Base-by-base conservation (phyloP, 495 filamentous ascomycete species). In the Xanthoparmelia taractica region DNA sequence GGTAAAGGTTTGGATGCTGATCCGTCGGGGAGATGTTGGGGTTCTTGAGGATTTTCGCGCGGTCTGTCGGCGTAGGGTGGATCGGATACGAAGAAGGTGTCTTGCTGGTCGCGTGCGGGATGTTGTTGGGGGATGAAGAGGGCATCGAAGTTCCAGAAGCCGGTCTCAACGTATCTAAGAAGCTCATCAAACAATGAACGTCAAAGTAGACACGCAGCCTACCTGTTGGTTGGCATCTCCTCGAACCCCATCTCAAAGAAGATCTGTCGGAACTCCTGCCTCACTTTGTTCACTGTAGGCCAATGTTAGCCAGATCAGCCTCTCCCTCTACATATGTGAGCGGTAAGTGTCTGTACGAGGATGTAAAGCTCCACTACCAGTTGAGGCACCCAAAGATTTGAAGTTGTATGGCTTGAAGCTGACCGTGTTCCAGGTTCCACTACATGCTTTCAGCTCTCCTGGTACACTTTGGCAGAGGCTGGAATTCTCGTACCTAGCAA, bases 121-220 rank as follows among this genome's bases (percentile, higher is more conserved):
- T 97, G 94, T 81, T 97, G 93, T 76, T 98, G 94, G 33, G 92
- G 92, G 29, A 98, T 91, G 77, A 91, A 97, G 63, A 98, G 92
- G 48, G 92, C 85, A 68, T 97, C 94, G 74, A 97, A 97, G 76
- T 97, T 97, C 88, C 93, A 98, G 86, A 97, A 96, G 45, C 92
- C 92, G 27, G 91, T 92, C 78, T 98, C 94, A 63, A 97, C 92
- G 72, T 86, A 94, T 69, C 86, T 86, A 68, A 27, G 29, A 76
- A 76, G 66, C 75, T 79, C 25, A 76, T 73, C 75, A 74, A 74
- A 59, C 43, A 11, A 0, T 33, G 13, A 10, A 1, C 10, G 7
- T 12, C 23, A 12, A 29, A 23, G 17, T 54, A 7, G 34, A 20
- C 18, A 15, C 3, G n/a, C 1, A 29, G 4, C 29, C 10, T 68